Evolutionary conservation across 2,329 filamentous ascomycete genomes (phyloP), one percentile per base, ranked within the genome.

Genomic region (Aspergillus felis): DNA sequence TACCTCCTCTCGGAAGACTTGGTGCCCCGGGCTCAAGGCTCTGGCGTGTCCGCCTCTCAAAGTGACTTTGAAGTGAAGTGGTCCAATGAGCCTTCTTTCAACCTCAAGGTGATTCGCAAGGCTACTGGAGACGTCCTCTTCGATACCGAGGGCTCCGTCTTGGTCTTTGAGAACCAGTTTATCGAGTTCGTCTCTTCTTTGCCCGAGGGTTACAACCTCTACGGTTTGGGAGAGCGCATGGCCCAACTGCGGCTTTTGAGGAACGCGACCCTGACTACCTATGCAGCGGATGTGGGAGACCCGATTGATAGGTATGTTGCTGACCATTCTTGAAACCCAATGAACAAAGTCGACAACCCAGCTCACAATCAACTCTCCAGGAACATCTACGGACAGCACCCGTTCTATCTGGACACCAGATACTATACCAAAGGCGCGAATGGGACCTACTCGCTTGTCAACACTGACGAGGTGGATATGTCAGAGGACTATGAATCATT

Each of bases 141-240:
- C 68, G 82, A 83, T 10, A 91, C 88, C 0, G 74, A 78, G 20
- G 86, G 85, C 4, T 84, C 79, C 2, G 81, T 84, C 10, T 73
- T 92, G 14, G 84, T 92, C 0, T 92, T 85, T 65, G 88, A 91
- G 67, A 82, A 92, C 63, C 89, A 92, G 65, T 92, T 91, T 71
- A 83, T 92, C 46, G 89, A 92, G 65, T 87, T 92, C 62, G 81
- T 81, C 4, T 87, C 86, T 20, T 69, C 79, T 27, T 71, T 91
- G 14, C 88, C 88, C 0, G 80, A 87, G 57, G 82, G 88, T 51
- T 91, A 91, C 73, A 91, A 92, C 61, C 70, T 91, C 0, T 91
- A 91, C 60, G 89, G 89, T 1, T 77, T 92, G 28, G 88, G 88
- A 17, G 89, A 92, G 74, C 82, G 84, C 0, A 89, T 92, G 32